Evolutionary conservation across 2,329 filamentous ascomycete species (phyloP), one percentile per base, ranked within the genome.

Genomic region (Penicillium decumbens): DNA sequence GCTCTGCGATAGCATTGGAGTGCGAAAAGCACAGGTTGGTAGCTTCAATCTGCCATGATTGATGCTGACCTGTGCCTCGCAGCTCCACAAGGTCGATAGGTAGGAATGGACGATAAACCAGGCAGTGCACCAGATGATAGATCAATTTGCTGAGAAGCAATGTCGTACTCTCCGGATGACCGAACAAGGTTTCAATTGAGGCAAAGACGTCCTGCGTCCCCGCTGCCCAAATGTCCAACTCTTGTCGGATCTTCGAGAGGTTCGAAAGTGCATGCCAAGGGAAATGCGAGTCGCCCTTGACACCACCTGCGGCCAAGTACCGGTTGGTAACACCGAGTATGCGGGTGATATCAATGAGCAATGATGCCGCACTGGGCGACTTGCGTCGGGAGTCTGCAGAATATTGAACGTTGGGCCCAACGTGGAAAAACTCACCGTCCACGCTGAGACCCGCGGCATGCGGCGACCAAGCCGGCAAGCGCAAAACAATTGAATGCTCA

Each of bases 31-130:
- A 95, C 65, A 92, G 79, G 61, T 93, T 92, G 0, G 89, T 95
- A 0, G 89, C 88, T 65, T 95, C 88, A 41, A 95, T 92, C 65
- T 95, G 89, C 89, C 89, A 95, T 25, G 88, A 91, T 65, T 95
- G 89, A 58, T 95, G 88, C 62, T 95, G 89, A 1, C 87, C 87
- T 0, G 81, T 85, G 12, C 87, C 87, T 10, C 87, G 82, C 6
- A 95, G 79, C 66, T 95, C 89, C 23, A 85, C 81, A 3, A 95
- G 76, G 66, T 95, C 87, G 54, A 95, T 87, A 0, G 89, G 89
- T 5, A 95, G 75, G 68, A 95, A 95, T 0, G 89, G 89, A 13
- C 89, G 82, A 64, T 95, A 95, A 38, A 95, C 85, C 43, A 95
- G 76, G 63, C 89, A 95, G 69, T 95, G 88, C 39, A 93, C 85